Percentiles rank a stretch among this genome's conserved stretches.
These are phyloP conservation scores for Entomortierella parvispora DNA, from an alignment of 192 early-diverging fungal species.

Conservation along the genomic window DNA sequence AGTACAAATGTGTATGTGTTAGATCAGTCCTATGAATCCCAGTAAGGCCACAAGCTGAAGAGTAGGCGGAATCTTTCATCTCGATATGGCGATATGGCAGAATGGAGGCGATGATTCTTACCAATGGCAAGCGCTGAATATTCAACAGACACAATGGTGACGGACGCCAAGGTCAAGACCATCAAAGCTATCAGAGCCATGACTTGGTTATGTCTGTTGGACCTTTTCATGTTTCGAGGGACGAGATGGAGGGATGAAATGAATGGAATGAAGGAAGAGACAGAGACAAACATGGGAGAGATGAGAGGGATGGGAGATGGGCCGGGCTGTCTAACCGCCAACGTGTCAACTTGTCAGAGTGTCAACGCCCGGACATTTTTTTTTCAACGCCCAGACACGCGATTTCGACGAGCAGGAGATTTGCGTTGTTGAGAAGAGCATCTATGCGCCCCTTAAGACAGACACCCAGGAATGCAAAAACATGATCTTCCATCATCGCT, in stretches of 20 bases:
- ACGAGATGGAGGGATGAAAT: too few species aligned
- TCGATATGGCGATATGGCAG: neutral
- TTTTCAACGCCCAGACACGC: too few species aligned
- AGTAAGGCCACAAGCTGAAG: neutral
- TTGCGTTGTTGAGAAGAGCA: too few species aligned
- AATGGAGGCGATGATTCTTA: neutral
- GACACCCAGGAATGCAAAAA: too few species aligned
- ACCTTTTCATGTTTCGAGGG: neutral
- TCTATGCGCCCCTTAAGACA: too few species aligned
- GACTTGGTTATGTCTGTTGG: neutral
- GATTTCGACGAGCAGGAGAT: too few species aligned
- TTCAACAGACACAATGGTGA: neutral
- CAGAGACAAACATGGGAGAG: neutral
- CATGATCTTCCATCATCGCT: too few species aligned
- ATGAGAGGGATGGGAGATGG: slow-evolving; percentile 66
- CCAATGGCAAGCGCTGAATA: slow-evolving; percentile 4
- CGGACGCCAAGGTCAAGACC: neutral
- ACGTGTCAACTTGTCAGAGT: too few species aligned
- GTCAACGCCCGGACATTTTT: too few species aligned
- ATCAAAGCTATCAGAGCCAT: slow-evolving; percentile 4
- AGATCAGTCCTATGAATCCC: slow-evolving; percentile 4
- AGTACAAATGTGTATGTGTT: neutral
- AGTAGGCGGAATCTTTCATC: neutral
- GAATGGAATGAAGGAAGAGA: slow-evolving; percentile 72
- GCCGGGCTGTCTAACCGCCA: slow-evolving; percentile 83